phyloP scores from a whole-genome alignment of 2,329 filamentous ascomycete species.

The Coniochaeta ligniaria region DNA sequence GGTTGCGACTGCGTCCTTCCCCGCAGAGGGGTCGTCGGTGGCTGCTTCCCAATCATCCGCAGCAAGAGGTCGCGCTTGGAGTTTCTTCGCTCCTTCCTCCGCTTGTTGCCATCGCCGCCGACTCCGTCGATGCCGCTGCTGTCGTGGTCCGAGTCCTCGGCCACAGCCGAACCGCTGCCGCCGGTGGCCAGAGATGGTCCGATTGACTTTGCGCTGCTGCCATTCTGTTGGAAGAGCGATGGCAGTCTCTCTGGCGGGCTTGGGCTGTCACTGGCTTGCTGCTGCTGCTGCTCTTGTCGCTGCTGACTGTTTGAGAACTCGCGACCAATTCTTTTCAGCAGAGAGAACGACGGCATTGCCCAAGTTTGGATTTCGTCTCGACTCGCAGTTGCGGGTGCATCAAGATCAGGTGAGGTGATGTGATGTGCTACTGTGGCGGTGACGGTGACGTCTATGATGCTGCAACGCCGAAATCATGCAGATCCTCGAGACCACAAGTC shows the following conservation, averaged over 20 bases:
- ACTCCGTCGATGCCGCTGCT: neutral
- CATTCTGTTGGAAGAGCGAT: neutral
- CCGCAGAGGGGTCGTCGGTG: constrained; percentile 16
- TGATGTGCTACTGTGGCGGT: neutral
- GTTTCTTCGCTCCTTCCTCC: constrained; percentile 12
- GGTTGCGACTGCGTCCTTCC: constrained; percentile 8
- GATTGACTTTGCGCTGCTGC: neutral
- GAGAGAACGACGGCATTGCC: constrained; percentile 24
- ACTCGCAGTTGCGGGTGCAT: neutral
- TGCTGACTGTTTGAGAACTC: constrained; percentile 10
- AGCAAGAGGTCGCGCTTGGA: constrained; percentile 20
- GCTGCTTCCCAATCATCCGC: constrained; percentile 15
- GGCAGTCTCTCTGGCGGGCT: neutral
- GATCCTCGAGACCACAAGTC: neutral
- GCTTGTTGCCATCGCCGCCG: constrained; percentile 2
- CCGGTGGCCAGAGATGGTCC: neutral
- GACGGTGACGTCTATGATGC: too few species aligned
- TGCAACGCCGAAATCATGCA: neutral
- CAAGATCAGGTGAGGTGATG: neutral
- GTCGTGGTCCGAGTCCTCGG: neutral
- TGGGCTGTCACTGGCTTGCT: neutral
- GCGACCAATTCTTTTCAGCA: constrained; percentile 19
- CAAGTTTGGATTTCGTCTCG: neutral
- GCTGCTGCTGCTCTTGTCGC: constrained; percentile 3
- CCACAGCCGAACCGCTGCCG: neutral